A percentile compares a stretch with the other conserved stretches of the same genome.
Evolutionary conservation across 2,329 filamentous ascomycete species (phyloP).

Genomic region (Byssochlamys sp.): DNA sequence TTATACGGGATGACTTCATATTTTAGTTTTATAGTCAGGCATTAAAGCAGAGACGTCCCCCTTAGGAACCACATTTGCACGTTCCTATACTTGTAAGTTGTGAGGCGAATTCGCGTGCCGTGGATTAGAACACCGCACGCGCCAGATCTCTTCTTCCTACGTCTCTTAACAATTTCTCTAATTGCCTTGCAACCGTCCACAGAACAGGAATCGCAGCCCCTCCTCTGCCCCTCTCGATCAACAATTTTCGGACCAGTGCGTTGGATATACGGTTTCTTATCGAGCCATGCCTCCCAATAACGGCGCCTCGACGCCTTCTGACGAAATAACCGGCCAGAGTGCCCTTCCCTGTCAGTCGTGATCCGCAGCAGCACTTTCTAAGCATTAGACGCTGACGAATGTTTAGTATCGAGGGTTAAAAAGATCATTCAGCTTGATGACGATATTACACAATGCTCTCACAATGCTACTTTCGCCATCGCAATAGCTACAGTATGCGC

Average conservation of each 20-base stretch:
- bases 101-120: background rate
- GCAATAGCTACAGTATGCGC: constrained; percentile 68
- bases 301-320: constrained; percentile 65
- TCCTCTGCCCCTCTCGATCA: background rate
- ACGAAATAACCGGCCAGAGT: constrained; percentile 75
- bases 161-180: background rate
- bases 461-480: constrained; percentile 88
- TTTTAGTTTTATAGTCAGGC: background rate
- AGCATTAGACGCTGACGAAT: constrained; percentile 8
- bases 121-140: constrained; percentile 1
- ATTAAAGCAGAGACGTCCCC: background rate
- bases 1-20: background rate
- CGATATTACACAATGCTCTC: constrained; percentile 76
- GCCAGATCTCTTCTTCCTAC: background rate
- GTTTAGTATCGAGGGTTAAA: constrained; percentile 79
- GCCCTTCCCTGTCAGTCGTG: constrained; percentile 66
- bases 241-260: background rate
- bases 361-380: background rate
- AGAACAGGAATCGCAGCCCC: background rate
- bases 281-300: constrained; percentile 78
- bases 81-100: background rate
- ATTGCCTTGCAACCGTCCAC: background rate
- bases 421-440: constrained; percentile 86
- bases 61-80: background rate
- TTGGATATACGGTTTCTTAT: background rate